Base-by-base conservation (phyloP, 768 basidiomycete genomes). In the Mycena haematopus region DNA sequence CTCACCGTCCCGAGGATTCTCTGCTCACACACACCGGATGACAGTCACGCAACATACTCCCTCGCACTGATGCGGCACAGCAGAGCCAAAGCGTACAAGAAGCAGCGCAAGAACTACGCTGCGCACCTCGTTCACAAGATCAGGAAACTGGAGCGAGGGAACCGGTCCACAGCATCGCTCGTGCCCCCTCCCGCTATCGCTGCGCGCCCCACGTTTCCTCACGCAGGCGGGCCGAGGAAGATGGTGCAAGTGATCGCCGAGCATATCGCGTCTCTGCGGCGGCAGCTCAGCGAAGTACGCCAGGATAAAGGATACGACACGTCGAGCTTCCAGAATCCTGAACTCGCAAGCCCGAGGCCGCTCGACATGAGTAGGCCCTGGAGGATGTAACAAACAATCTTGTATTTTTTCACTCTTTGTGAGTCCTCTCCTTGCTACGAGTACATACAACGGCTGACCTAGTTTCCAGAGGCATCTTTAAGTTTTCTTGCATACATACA, bases 301-400 rank as follows among this genome's bases (percentile, higher is more conserved):
- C 19, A 22, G 6, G 19, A 22, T 2, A 17, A 22, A 19, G 46
- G 38, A 40, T 51, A 33, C 25, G 55, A 66, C 29, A 46, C 40
- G 57, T 33, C 51, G 29, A 24, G 6, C 25, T 59, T 66, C 55
- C 65, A 66, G 58, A 66, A 59, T 31, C 65, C 65, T 7, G 61
- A 66, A 50, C 56, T 66, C 13, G 36, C 65, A 22, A 66, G 65
- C 27, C 36, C 38, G 29, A 47, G 49, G 40, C 65, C 65, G 24
- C 55, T 66, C 8, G 65, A 63, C 50, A 51, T 64, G 62, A 22
- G n/a, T 31, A 9, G 56, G 14, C 40, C 13, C 40, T 64, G 62
- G 66, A 49, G 31, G 22, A 63, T 67, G 62, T 67, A 27, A 52
- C 5, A 36, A 36, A 9, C 19, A n/a, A n/a, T 8, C 33, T 24